These are phyloP conservation scores for Fomitopsis betulina DNA, from an alignment of 1,284 basidiomycete species.

Conservation along the genomic window DNA sequence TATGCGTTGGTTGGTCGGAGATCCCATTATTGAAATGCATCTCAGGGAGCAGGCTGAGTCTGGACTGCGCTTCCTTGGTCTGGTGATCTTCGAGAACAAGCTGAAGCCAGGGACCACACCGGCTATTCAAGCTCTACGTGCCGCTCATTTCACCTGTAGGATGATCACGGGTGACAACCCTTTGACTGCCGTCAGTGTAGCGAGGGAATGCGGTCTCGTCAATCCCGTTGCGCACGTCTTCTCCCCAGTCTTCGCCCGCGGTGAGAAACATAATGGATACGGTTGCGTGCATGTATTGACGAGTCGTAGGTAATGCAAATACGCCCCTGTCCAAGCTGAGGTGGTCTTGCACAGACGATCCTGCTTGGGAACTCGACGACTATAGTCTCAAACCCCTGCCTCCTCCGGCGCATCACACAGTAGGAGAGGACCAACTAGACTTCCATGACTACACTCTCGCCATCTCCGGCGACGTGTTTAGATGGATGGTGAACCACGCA, in stretches of 20 bases:
- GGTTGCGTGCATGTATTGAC: background rate
- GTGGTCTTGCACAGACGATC: conserved; percentile 94
- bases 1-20: too few relatives aligned
- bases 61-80: conserved; percentile 86
- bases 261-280: conserved; percentile 31
- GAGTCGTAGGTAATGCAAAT: conserved; percentile 49
- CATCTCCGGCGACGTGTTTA: conserved; percentile 95
- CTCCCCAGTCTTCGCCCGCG: conserved; percentile 76
- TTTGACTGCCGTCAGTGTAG: conserved; percentile 95
- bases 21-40: background rate
- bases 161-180: conserved; percentile 99
- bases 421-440: conserved; percentile 65
- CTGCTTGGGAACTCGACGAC: conserved; percentile 79
- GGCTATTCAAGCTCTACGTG: conserved; percentile 85
- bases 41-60: conserved; percentile 91
- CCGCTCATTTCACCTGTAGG: conserved; percentile 89
- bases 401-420: conserved; percentile 59
- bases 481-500: conserved; percentile 97
- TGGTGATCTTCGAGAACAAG: conserved; percentile 99
- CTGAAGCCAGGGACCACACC: conserved; percentile 92
- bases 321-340: conserved; percentile 70
- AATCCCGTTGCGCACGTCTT: conserved; percentile 92
- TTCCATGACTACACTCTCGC: conserved; percentile 92
- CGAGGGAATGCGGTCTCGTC: conserved; percentile 90
- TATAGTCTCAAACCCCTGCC: conserved; percentile 82